Conservation (phyloP, 768 basidiomycete genomes). For the Ephemerocybe angulata region DNA sequence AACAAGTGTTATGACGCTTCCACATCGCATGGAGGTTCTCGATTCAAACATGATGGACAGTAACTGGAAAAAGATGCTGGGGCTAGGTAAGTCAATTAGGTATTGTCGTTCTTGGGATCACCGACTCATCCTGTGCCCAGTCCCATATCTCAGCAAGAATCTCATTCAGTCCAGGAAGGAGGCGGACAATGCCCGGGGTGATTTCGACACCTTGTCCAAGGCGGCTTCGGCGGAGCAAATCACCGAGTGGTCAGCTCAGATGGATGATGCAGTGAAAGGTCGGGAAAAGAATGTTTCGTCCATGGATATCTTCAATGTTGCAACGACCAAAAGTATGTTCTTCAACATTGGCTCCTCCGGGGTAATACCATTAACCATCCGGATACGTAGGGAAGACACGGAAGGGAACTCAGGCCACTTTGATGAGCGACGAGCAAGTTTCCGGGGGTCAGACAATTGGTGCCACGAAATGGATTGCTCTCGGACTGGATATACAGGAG, state of each 20-base stretch:
- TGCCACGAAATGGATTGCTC: background rate
- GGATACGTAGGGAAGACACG: background rate
- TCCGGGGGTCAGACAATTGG: too few species aligned
- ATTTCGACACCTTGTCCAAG: background rate
- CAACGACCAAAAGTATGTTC: background rate
- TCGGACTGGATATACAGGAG: slow-evolving; percentile 1
- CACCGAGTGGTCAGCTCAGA: background rate
- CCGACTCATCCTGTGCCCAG: background rate
- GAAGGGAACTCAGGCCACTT: background rate
- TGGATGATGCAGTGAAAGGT: background rate
- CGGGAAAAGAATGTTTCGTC: background rate
- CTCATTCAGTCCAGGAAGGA: background rate
- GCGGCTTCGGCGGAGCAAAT: background rate
- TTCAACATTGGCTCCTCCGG: too few species aligned
- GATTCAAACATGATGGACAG: slow-evolving; percentile 30
- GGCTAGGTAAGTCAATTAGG: slow-evolving; percentile 1
- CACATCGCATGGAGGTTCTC: slow-evolving; percentile 23
- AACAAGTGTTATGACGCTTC: slow-evolving; percentile 17
- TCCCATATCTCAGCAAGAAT: background rate
- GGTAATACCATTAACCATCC: background rate
- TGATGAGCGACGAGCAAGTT: background rate
- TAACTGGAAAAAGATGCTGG: slow-evolving; percentile 29
- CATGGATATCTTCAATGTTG: background rate
- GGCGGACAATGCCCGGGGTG: background rate
- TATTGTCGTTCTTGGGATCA: background rate